A percentile compares a stretch with the other conserved stretches of the same genome.
These are phyloP conservation scores for Kwoniella pini DNA, from an alignment of 768 basidiomycete genomes.

Conservation along the genomic window DNA sequence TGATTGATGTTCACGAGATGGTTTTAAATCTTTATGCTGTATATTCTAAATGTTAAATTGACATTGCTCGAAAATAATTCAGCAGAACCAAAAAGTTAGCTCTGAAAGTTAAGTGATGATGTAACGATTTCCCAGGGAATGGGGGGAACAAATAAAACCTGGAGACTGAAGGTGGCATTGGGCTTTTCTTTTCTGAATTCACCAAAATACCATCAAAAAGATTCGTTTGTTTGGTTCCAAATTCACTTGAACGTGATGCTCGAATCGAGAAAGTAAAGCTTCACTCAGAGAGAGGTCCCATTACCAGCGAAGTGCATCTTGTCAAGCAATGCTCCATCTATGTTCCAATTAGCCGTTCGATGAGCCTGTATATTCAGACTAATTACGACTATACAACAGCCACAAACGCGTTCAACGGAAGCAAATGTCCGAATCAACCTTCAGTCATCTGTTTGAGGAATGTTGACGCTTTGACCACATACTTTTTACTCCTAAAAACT, in stretches of 20 bases:
- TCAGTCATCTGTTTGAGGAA: no score
- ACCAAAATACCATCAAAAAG: no score
- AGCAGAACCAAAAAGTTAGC: neutral
- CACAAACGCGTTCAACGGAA: neutral
- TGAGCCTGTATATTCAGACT: neutral
- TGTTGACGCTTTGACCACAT: constrained; percentile 10
- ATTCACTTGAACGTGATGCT: constrained; percentile 3
- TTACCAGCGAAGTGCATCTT: neutral
- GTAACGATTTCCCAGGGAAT: neutral
- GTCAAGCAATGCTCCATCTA: neutral
- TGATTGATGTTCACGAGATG: no score
- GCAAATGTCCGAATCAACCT: no score
- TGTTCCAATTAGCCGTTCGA: neutral
- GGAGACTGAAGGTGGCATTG: no score
- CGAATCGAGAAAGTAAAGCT: neutral
- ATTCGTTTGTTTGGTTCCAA: constrained; percentile 13
- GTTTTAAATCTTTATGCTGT: no score
- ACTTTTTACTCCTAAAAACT: neutral
- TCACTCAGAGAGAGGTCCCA: neutral
- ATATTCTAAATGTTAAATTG: no score
- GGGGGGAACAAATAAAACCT: no score
- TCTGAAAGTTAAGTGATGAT: neutral
- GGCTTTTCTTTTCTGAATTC: neutral
- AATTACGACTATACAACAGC: no score
- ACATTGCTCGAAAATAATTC: no score